Evolutionary conservation across 352 stramenopile genomes (phyloP), one percentile per base, ranked within the genome.

Genomic region (Thalassiosira livingstoniorum): DNA sequence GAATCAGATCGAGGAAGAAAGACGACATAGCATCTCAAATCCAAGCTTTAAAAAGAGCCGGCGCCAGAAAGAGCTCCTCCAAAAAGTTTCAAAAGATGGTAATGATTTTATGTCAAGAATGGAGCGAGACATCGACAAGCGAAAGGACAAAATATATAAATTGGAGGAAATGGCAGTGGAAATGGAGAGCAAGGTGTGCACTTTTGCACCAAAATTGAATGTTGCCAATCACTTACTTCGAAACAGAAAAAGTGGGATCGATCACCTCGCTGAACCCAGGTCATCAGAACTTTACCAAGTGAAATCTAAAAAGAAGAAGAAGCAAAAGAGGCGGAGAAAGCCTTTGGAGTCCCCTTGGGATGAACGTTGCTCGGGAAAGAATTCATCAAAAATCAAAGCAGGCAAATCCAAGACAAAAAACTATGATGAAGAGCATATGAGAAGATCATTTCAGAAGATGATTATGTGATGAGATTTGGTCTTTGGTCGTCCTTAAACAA

Each of bases 131-230:
- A 61, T 83, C 18, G 29, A 32, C 13, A 43, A 21, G 43, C 65
- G 75, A n/a, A 54, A 77, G 23, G 45, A 68, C n/a, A 83, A 83
- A 51, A 61, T 78, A 54, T 34, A 35, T n/a, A 32, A 58, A 51
- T 58, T 75, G 27, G 75, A 72, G 58, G 60, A 80, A 62, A 35
- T 60, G 31, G 35, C 31, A 43, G 34, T 32, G 31, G 66, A 73
- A 32, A 51, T 18, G 62, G 29, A 29, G 57, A 71, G n/a, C 21
- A 81, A 37, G 62, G 15, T 42, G n/a, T 54, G 29, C 39, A 55
- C 60, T 35, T 81, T 75, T 61, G 69, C 72, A 51, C 75, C 75
- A 45, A 70, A 58, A 15, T 34, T 82, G 7, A 75, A 79, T 35
- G 51, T 71, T 7, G 29, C 42, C n/a, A 45, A 79, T 15, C 60